A percentile compares a stretch with the other conserved stretches of the same genome.
These are phyloP conservation scores for Eucalyptus sp. DNA, from an alignment of 345 rosid species.

Conservation along the genomic window DNA sequence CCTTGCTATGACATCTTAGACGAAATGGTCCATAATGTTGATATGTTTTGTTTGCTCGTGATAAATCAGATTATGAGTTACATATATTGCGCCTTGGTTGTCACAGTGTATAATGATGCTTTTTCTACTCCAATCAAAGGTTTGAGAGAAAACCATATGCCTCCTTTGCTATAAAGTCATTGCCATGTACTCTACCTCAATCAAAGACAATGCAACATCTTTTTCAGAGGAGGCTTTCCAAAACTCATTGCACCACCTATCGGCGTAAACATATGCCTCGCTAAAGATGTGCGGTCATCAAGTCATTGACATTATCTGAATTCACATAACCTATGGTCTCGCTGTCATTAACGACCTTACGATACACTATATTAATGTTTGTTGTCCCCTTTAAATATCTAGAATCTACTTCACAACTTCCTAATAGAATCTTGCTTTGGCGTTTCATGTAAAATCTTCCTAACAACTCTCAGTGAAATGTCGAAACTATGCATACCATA, in stretches of 20 bases:
- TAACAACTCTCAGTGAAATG: background rate
- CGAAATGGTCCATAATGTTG: background rate
- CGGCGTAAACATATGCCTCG: rapidly evolving
- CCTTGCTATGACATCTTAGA: no score
- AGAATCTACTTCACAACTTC: background rate
- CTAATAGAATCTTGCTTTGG: background rate
- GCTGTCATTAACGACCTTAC: background rate
- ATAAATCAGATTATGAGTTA: no score
- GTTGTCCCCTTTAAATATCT: background rate
- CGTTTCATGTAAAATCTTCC: background rate
- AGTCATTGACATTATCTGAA: background rate
- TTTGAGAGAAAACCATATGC: background rate
- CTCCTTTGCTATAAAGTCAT: background rate
- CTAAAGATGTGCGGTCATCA: background rate
- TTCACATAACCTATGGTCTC: background rate
- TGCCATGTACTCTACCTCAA: background rate
- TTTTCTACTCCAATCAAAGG: background rate
- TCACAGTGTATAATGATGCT: background rate
- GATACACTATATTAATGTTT: no score
- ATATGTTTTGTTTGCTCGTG: background rate
- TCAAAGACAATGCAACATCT: background rate
- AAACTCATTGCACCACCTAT: background rate
- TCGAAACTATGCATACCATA: background rate
- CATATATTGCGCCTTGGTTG: no score
- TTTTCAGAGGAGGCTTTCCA: background rate